Evolutionary conservation across 257 asterid species (phyloP), one percentile per base, ranked within the genome.

Genomic region (Solanum rostratum): DNA sequence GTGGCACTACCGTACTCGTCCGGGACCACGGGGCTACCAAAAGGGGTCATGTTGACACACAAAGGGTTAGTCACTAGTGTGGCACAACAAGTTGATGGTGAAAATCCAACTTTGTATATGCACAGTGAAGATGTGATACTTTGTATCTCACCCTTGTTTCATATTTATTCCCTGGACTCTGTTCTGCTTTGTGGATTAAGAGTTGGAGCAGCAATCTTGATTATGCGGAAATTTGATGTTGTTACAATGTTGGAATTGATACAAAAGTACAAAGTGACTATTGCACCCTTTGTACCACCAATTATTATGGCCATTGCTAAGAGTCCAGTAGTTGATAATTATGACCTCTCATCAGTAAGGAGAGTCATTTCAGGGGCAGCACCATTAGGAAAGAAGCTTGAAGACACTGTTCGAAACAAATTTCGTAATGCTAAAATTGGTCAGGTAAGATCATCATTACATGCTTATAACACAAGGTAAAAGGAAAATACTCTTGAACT

Each of bases 291-390:
- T 81, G 99, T 93, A 82, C 99, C 98, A 65, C 99, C 99, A 3
- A 95, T 96, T 2, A 95, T 96, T 6, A 50, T 95, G 87, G 91
- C 93, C 4, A 93, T 93, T 6, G 93, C 87, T 5, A 96, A 95
- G 88, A 92, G 96, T 68, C 94, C 97, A 27, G 53, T 90, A 29
- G 97, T 92, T 81, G 96, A 86, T 37, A 89, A 93, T 27, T 95
- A 92, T 22, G 98, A 96, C 90, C 93, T 96, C 13, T 93, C 98
- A 0, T 92, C 99, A 1, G 87, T 95, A 2, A 86, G 96, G 89
- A 92, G 89, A 65, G 98, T 96, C 29, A 90, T 95, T 95, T 96
- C 96, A 0, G 99, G 99, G 71, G 99, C 98, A 52, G 99, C 99
- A 16, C 99, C 99, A n/a, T 90, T 96, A 0, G 99, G 98, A 2